Conservation (phyloP, 1,139 yeast genomes). For the Candida sp. region DNA sequence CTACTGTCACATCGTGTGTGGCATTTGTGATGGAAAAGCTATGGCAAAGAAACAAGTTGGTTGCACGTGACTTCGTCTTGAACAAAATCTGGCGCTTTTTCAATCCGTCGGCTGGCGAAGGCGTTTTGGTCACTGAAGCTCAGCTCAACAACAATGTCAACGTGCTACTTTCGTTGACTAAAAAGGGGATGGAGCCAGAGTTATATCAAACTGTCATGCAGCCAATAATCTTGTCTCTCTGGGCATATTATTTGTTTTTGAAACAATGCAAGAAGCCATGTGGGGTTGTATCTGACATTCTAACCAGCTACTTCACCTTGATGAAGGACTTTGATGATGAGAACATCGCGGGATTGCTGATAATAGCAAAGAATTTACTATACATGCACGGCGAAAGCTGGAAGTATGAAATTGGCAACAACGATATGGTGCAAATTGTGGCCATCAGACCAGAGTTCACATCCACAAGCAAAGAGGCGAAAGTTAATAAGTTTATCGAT, state of each 20-base stretch:
- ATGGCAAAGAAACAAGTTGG: slow-evolving; percentile 53
- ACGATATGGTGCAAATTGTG: slow-evolving; percentile 57
- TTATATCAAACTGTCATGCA: slow-evolving; percentile 45
- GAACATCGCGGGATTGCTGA: slow-evolving; percentile 33
- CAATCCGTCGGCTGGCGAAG: slow-evolving; percentile 28
- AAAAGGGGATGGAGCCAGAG: slow-evolving; percentile 48
- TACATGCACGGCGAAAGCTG: slow-evolving; percentile 51
- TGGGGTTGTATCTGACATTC: slow-evolving; percentile 49
- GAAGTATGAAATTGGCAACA: slow-evolving; percentile 56
- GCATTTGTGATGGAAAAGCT: slow-evolving; percentile 58
- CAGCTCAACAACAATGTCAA: slow-evolving; percentile 66
- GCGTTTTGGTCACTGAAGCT: slow-evolving; percentile 37
- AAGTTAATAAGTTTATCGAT: slow-evolving; percentile 35
- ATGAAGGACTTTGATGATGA: slow-evolving; percentile 29
- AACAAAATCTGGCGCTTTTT: slow-evolving; percentile 49
- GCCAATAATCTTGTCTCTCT: slow-evolving; percentile 53
- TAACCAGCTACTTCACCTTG: slow-evolving; percentile 50
- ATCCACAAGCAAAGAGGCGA: slow-evolving; percentile 21
- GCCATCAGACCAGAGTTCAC: slow-evolving; percentile 8
- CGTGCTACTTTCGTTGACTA: slow-evolving; percentile 64
- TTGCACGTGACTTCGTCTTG: slow-evolving; percentile 65
- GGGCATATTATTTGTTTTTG: slow-evolving; percentile 66
- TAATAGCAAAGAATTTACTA: slow-evolving; percentile 46
- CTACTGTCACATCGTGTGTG: slow-evolving; percentile 61
- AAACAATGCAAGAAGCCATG: slow-evolving; percentile 37